Base-by-base conservation (phyloP, 2,329 filamentous ascomycete genomes). In the Sporothrix schenckii region DNA sequence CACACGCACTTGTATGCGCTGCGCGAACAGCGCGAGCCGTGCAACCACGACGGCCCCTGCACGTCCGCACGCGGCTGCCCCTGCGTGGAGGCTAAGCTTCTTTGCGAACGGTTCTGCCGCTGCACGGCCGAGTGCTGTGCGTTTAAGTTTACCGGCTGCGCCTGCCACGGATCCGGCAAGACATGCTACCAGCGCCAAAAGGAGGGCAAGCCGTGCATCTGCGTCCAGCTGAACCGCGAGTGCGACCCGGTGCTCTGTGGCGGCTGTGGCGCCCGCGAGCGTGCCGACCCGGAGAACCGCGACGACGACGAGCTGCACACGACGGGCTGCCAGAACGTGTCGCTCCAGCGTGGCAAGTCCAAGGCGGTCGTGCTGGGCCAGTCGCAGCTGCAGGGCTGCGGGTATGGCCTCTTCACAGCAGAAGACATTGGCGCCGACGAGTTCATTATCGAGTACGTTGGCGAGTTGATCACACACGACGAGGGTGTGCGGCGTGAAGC, bases 401-500 rank as follows among this genome's bases (percentile, higher is more conserved):
- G 92, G 0, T 92, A 93, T 73, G 92, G 92, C 0, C 82, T 95
- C 0, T 94, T 91, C 76, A 85, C 89, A 1, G 89, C 88, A 4
- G 89, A 92, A 76, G 82, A 88, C 69, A 88, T 93, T 72, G 81
- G 82, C 3, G 84, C 86, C 72, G 88, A 89, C 68, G 89, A 91
- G n/a, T 94, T 91, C 74, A 83, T 95, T 21, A 90, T 91, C 44
- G 92, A 95, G 77, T 95, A 95, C 77, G 88, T 88, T 1, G 92
- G 92, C 61, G 92, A 95, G 77, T 83, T 93, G 13, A 89, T 94
- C 70, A 89, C 87, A 4, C 85, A 87, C 52, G 84, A 88, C 63
- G 91, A 94, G 77, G 88, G 88, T 3, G 87, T 92, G 30, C 86
- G 91, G 3, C 85, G 91, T 50, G 89, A 90, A 71, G 86, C 87